Evolutionary conservation across 306 rosid genomes (phyloP).

Genomic region (Trifolium repens): DNA sequence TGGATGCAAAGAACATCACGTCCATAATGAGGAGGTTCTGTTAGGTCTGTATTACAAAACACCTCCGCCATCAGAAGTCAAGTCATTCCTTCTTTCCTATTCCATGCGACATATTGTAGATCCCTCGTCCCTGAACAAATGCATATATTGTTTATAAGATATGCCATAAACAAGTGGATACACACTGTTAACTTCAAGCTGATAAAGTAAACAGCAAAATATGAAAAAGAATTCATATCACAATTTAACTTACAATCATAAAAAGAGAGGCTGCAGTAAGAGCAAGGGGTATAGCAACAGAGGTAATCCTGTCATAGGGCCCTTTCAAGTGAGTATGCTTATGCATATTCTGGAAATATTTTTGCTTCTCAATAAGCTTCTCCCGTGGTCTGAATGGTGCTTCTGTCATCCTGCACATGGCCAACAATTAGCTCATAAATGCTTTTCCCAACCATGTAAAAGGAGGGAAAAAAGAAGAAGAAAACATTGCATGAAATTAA

Average conservation of each 20-base stretch:
- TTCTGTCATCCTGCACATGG: conserved; percentile 71
- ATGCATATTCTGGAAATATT: conserved; percentile 62
- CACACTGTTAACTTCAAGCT: conserved; percentile 11
- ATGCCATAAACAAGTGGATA: neutral
- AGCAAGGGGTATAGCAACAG: conserved; percentile 89
- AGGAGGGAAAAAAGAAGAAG: neutral
- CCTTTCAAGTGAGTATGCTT: conserved; percentile 86
- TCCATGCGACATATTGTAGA: conserved; percentile 90
- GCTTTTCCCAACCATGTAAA: conserved; percentile 2
- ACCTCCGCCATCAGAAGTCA: conserved; percentile 39
- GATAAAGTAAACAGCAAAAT: neutral
- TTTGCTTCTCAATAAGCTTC: conserved; percentile 77
- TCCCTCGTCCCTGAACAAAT: conserved; percentile 78
- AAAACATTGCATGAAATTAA: conserved; percentile 15
- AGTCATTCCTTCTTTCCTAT: conserved; percentile 94
- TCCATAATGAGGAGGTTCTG: conserved; percentile 35
- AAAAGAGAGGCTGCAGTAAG: conserved; percentile 70
- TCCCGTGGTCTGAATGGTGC: conserved; percentile 87
- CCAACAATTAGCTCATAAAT: conserved; percentile 11
- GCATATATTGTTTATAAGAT: neutral
- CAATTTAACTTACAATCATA: conserved; percentile 68
- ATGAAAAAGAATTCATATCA: neutral
- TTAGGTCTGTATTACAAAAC: conserved; percentile 34
- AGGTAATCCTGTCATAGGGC: conserved; percentile 78
- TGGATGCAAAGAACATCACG: conserved; percentile 42